Conservation (phyloP, 805 yeast genomes). For the Myxozyma neotropica region DNA sequence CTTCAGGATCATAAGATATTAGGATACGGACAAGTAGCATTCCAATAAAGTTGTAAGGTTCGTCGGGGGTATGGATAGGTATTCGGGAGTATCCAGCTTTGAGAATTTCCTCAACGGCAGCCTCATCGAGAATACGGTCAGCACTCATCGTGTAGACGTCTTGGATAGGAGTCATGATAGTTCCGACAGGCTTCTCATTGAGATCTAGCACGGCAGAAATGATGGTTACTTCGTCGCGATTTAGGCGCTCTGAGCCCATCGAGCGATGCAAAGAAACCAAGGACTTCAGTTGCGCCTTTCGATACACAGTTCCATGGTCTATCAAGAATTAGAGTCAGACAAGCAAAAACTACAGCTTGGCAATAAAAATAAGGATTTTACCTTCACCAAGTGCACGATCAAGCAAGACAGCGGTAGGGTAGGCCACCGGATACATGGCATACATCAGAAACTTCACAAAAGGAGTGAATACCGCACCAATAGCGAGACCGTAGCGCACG, state of each 20-base stretch:
- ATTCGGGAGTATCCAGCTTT: constrained; percentile 94
- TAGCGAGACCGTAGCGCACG: constrained; percentile 87
- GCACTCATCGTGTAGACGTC: constrained; percentile 87
- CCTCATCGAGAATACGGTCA: constrained; percentile 79
- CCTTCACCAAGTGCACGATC: constrained; percentile 81
- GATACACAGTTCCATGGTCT: constrained; percentile 93
- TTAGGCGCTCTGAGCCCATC: constrained; percentile 92
- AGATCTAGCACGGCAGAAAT: constrained; percentile 90
- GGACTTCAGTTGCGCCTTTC: constrained; percentile 89
- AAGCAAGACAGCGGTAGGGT: constrained; percentile 80
- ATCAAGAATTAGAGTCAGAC: neutral
- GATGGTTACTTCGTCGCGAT: constrained; percentile 94
- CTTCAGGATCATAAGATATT: constrained; percentile 96
- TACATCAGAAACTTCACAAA: constrained; percentile 86
- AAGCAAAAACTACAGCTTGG: neutral
- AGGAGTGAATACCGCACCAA: constrained; percentile 89
- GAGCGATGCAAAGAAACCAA: constrained; percentile 89
- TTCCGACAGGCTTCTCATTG: constrained; percentile 83
- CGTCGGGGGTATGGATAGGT: constrained; percentile 88
- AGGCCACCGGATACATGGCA: constrained; percentile 85
- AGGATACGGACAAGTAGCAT: constrained; percentile 91
- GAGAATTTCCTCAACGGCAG: constrained; percentile 82
- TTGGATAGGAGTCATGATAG: constrained; percentile 92
- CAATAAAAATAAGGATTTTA: neutral
- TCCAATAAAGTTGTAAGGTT: constrained; percentile 88